Base-by-base conservation (phyloP, 1,139 yeast genomes). In the Hyphopichia burtonii region DNA sequence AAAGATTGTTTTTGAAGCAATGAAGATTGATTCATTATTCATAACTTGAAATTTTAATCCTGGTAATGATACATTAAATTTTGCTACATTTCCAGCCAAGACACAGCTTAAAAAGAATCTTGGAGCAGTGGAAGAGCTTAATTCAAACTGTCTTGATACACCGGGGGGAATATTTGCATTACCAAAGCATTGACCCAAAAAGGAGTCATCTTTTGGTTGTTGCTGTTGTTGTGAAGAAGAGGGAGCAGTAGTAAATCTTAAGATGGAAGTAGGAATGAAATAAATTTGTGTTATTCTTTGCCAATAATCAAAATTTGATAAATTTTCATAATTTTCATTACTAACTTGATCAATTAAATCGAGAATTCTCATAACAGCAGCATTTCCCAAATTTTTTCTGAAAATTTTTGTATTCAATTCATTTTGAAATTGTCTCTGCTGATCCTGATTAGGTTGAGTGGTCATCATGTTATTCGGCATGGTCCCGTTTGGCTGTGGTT, bases 81-180 rank as follows among this genome's bases (percentile, higher is more conserved):
- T 68, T 5, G 69, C 63, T 3, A 85, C 78, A 11, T 56, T 59
- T 0, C 83, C 80, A n/a, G 77, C 67, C 36, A 74, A 65, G 30
- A 79, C 72, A 32, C 78, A 68, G 0, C 84, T 69, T 38, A 74
- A 73, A 49, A 83, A 75, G 46, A 85, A 78, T 41, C 85, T 64
- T 1, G 95, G 88, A n/a, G 88, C 76, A 2, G 88, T 74, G 2
- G 81, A 72, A 7, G 78, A 72, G 10, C 82, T 78, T 23, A 89
- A 72, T 45, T 83, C 91, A 58, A 80, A 86, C 48, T 76, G 82
- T 44, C 82, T 14, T 15, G 36, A 17, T 14, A 4, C 32, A 12
- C 25, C 32, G 10, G 36, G 33, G n/a, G 31, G 20, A 12, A 33
- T n/a, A 19, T 22, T 37, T 16, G 3, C 5, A 14, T 30, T 31